phyloP scores from a whole-genome alignment of 805 yeast species.

The Ascoidea tarda region DNA sequence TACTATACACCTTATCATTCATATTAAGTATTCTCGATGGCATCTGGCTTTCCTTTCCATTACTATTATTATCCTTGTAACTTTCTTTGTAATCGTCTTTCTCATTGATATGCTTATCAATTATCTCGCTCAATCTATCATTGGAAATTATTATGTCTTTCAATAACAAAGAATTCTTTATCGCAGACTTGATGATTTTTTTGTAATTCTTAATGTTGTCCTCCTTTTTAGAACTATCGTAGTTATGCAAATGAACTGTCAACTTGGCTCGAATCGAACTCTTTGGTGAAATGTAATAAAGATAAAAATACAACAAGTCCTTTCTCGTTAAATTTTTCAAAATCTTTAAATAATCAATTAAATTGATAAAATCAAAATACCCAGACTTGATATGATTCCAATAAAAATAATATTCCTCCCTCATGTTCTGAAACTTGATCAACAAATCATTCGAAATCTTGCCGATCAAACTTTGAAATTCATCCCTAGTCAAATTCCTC shows the following conservation, averaged over 20 bases:
- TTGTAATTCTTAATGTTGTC: background rate
- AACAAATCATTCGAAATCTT: slow-evolving; percentile 40
- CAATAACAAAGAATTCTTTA: no score
- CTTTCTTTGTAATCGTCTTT: no score
- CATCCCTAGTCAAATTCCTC: slow-evolving; percentile 40
- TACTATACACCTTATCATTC: background rate
- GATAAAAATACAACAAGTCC: slow-evolving; percentile 46
- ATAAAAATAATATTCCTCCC: slow-evolving; percentile 57
- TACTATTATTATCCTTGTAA: background rate
- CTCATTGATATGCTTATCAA: no score
- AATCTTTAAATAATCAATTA: slow-evolving; percentile 41
- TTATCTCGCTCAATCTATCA: background rate
- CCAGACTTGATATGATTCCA: slow-evolving; percentile 64
- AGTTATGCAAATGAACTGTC: slow-evolving; percentile 37
- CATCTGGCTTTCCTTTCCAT: background rate
- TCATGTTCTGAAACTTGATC: slow-evolving; percentile 62
- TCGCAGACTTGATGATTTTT: background rate
- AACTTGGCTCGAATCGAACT: slow-evolving; percentile 3
- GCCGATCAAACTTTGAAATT: slow-evolving; percentile 52
- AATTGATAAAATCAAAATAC: slow-evolving; percentile 55
- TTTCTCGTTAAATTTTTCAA: slow-evolving; percentile 29
- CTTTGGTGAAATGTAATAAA: slow-evolving; percentile 8
- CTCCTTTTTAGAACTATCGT: background rate
- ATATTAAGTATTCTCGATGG: background rate
- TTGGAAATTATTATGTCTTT: background rate